Conservation (phyloP, 805 yeast genomes). For the Grigorovia jiainica region DNA sequence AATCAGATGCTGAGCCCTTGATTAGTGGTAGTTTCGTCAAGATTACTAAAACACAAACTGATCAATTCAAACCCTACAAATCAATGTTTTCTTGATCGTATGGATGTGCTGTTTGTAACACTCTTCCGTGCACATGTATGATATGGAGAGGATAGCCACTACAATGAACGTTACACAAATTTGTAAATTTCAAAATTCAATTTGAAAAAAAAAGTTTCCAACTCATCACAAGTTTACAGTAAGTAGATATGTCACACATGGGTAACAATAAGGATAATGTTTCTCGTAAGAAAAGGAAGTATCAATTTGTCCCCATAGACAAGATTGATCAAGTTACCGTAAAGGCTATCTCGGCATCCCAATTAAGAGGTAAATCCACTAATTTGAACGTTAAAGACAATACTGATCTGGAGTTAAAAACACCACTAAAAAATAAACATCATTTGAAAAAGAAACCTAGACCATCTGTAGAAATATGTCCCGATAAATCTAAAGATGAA, state of each 20-base stretch:
- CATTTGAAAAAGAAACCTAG: background rate
- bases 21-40: slow-evolving; percentile 9
- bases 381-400: background rate
- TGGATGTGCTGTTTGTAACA: too few species aligned
- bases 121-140: too few species aligned
- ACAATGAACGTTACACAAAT: background rate
- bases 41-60: slow-evolving; percentile 4
- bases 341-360: slow-evolving; percentile 24
- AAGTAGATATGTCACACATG: too few species aligned
- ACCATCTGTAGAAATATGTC: background rate
- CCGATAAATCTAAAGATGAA: slow-evolving; percentile 12
- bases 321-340: slow-evolving; percentile 15
- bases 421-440: background rate
- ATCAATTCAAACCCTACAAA: slow-evolving; percentile 9
- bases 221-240: background rate
- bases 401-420: background rate
- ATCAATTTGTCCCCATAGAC: slow-evolving; percentile 24
- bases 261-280: background rate
- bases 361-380: slow-evolving; percentile 18
- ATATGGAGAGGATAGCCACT: too few species aligned
- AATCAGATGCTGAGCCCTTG: background rate
- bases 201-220: background rate
- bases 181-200: background rate
- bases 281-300: slow-evolving; percentile 10
- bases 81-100: slow-evolving; percentile 7